Evolutionary conservation across 1,284 basidiomycete species (phyloP).

Genomic region (Cryptococcus sp.): DNA sequence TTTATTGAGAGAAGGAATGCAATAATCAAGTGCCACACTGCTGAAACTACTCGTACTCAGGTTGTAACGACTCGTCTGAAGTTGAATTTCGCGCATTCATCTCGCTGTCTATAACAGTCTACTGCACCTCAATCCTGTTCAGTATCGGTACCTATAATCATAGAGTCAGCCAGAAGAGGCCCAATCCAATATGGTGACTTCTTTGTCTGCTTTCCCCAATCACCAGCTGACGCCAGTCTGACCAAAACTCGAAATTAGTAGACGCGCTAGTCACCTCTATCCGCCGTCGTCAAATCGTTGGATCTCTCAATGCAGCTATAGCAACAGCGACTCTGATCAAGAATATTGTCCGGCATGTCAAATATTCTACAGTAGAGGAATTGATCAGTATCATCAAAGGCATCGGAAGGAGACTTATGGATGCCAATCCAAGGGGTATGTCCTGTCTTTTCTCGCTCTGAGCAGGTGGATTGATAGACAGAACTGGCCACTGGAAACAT

Average conservation of each 20-base stretch:
- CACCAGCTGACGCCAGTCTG: constrained; percentile 27
- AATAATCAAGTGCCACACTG: too few relatives aligned
- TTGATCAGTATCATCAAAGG: constrained; percentile 73
- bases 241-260: constrained; percentile 53
- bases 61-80: too few relatives aligned
- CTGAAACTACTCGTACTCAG: too few relatives aligned
- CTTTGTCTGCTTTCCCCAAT: constrained; percentile 17
- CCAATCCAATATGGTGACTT: too few relatives aligned
- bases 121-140: too few relatives aligned
- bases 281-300: constrained; percentile 73
- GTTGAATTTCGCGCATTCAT: too few relatives aligned
- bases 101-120: too few relatives aligned
- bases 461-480: constrained; percentile 36
- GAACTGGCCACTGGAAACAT: constrained; percentile 95
- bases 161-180: too few relatives aligned
- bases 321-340: constrained; percentile 84
- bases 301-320: constrained; percentile 78
- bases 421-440: constrained; percentile 88
- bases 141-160: too few relatives aligned
- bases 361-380: constrained; percentile 82
- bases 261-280: constrained; percentile 63
- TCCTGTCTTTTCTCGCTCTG: background rate
- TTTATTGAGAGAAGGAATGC: too few relatives aligned
- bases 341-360: constrained; percentile 80
- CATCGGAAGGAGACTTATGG: constrained; percentile 73